Conservation (phyloP, 1,284 basidiomycete species). For the Leucoagaricus sp. region DNA sequence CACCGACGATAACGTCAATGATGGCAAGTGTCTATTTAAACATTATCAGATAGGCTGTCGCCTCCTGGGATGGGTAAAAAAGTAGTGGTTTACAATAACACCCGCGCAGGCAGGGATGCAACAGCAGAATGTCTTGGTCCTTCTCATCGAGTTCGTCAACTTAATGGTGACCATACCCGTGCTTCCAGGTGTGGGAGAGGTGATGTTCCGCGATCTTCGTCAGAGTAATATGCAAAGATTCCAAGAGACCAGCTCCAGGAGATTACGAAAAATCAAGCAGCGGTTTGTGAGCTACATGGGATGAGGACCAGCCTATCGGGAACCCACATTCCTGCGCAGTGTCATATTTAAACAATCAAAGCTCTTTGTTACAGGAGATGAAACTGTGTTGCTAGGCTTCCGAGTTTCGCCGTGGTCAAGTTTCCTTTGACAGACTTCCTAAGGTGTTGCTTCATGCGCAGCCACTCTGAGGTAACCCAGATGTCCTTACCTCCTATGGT, state of each 20-base stretch:
- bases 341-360: neutral
- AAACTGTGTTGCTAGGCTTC: neutral
- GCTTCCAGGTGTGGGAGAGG: slow-evolving; percentile 21
- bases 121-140: slow-evolving; percentile 42
- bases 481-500: too few species aligned
- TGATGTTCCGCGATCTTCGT: slow-evolving; percentile 16
- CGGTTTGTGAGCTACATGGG: slow-evolving; percentile 23
- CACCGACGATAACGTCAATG: slow-evolving; percentile 42
- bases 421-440: slow-evolving; percentile 3
- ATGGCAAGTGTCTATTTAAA: slow-evolving; percentile 34
- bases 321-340: slow-evolving; percentile 11
- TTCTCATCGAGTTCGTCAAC: neutral
- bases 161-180: slow-evolving; percentile 30
- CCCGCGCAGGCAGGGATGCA: slow-evolving; percentile 48
- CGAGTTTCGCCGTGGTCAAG: neutral
- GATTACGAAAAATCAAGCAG: slow-evolving; percentile 17
- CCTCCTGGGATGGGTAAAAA: too few species aligned
- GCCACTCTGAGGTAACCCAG: slow-evolving; percentile 2
- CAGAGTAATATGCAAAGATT: slow-evolving; percentile 4
- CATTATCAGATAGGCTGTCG: too few species aligned
- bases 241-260: slow-evolving; percentile 29
- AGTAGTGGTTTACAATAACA: slow-evolving; percentile 35
- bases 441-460: slow-evolving; percentile 14
- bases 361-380: neutral
- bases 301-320: slow-evolving; percentile 43